Base-by-base conservation (phyloP, 768 basidiomycete genomes). In the Albatrellus ellisii region DNA sequence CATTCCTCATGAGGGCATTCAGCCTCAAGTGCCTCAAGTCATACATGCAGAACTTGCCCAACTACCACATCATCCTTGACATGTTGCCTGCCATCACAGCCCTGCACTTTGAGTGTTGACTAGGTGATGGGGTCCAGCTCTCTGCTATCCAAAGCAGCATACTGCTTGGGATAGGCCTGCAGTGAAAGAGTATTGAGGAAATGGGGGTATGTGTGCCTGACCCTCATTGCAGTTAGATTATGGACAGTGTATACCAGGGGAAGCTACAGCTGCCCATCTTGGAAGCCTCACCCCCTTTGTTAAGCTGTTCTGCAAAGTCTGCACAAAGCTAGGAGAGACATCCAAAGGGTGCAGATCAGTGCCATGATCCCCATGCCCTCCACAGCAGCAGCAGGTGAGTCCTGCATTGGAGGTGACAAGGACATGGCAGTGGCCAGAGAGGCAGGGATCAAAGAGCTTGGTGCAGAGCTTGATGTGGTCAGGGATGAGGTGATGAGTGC, bases 41-140 rank as follows among this genome's bases (percentile, higher is more conserved):
- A 4, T 99, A 99, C 50, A 83, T 90, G 1, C 91, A 95, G 59
- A 89, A 89, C 57, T 79, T 84, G 77, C 70, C 97, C 32, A 95
- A 98, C 59, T 97, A 94, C 54, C 95, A 97, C 56, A 89, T 94
- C 52, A 75, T 98, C 43, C 69, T 98, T 31, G 95, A 99, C 59
- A 68, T 98, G 20, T 69, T 99, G 12, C 94, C 95, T 0, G 72
- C 67, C 1, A 62, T 89, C 28, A 77, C 89, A 3, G 62, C 70
- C n/a, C 66, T 97, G 11, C 94, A 82, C 63, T 99, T 97, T 58
- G 77, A 87, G 52, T 72, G 68, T 51, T 70, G 78, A 24, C 59
- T 83, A 3, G 77, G 77, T 1, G 68, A 67, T 5, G 78, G 79
- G 14, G 63, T 84, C 18, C 73, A 62, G 32, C 60, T 98, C 17